Evolutionary conservation across 257 asterid species (phyloP).

Genomic region (Nicotiana noctiflora): DNA sequence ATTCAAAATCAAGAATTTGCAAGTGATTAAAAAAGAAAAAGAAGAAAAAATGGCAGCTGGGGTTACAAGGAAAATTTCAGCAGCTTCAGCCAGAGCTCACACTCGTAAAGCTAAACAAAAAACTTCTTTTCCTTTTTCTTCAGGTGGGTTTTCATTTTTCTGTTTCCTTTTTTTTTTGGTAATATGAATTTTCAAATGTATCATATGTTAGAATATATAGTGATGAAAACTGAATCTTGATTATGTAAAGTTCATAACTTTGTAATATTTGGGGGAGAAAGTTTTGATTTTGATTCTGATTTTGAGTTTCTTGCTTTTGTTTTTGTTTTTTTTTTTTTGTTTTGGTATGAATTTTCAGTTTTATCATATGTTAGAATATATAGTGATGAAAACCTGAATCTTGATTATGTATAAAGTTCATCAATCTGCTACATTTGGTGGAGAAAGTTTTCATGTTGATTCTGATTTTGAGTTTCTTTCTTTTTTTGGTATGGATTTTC

Average conservation of each 20-base stretch:
- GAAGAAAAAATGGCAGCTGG: neutral
- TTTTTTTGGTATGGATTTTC: neutral
- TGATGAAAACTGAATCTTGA: neutral
- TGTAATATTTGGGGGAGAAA: neutral
- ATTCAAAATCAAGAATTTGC: neutral
- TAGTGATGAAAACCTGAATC: neutral
- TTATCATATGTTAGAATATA: neutral
- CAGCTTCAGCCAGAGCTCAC: conserved; percentile 93
- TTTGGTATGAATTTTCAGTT: neutral
- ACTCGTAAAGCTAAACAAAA: conserved; percentile 55
- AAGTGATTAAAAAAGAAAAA: neutral
- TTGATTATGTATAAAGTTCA: neutral
- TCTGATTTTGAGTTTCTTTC: too few species aligned
- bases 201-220: neutral
- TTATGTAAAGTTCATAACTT: neutral
- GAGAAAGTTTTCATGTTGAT: neutral
- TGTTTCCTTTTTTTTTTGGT: neutral
- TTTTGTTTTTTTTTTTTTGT: neutral
- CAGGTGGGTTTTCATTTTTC: conserved; percentile 30
- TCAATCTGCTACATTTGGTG: neutral
- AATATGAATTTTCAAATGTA: neutral
- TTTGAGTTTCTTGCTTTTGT: neutral
- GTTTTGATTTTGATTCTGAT: too few species aligned
- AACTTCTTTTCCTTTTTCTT: conserved; percentile 24
- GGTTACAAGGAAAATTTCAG: conserved; percentile 48